phyloP scores from a whole-genome alignment of 106 monocot species.

The Narthecium ossifragum region DNA sequence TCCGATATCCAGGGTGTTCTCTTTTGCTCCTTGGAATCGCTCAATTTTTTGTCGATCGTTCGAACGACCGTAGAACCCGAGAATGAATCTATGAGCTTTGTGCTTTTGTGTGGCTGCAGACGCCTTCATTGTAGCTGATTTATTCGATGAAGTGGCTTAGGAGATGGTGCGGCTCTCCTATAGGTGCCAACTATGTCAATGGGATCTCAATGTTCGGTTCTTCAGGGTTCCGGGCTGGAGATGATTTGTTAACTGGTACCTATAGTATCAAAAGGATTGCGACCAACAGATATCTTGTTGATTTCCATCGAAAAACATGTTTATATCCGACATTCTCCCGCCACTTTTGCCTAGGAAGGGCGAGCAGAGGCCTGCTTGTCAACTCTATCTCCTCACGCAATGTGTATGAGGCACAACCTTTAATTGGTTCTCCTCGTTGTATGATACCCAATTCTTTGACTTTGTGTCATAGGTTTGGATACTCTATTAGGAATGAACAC shows the following conservation, averaged over 20 bases:
- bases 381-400: not conserved
- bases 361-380: not conserved
- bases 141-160: not conserved
- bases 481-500: constrained; percentile 1
- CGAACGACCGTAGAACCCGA: no score
- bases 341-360: not conserved
- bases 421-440: not conserved
- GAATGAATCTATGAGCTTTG: no score
- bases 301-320: not conserved
- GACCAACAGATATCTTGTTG: not conserved
- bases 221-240: not conserved
- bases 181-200: not conserved
- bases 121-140: not conserved
- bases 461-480: not conserved
- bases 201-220: not conserved
- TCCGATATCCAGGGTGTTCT: no score
- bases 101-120: not conserved
- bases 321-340: no score
- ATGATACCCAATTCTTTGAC: not conserved
- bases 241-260: not conserved
- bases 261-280: not conserved
- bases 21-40: no score
- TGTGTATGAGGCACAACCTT: not conserved
- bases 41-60: no score
- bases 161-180: not conserved